Evolutionary conservation across 108 stramenopile species (phyloP).

Genomic region (Aurantiochytrium sp.): DNA sequence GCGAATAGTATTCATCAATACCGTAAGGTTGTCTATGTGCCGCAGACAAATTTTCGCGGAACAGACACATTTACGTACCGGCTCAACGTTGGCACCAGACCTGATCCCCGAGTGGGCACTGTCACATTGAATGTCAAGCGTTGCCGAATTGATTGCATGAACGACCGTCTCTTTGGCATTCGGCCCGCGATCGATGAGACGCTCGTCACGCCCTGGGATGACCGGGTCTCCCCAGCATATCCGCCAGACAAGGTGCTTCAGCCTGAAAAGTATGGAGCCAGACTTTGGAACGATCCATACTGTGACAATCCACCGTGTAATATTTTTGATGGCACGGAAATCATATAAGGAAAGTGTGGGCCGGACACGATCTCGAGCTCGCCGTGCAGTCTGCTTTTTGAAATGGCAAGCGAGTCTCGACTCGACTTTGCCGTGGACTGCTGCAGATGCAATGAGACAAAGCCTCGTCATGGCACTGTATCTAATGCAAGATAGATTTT

Average conservation of each 20-base stretch:
- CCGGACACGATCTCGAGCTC: too few relatives aligned
- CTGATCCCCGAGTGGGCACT: not conserved
- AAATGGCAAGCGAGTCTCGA: too few relatives aligned
- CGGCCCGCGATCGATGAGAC: not conserved
- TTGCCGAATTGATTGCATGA: not conserved
- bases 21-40: not conserved
- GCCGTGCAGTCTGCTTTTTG: too few relatives aligned
- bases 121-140: not conserved
- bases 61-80: not conserved
- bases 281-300: not conserved
- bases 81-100: not conserved
- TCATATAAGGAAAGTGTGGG: not conserved
- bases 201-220: not conserved
- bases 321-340: not conserved
- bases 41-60: not conserved
- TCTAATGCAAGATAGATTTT: too few relatives aligned
- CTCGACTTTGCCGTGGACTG: too few relatives aligned
- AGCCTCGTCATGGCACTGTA: too few relatives aligned
- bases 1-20: not conserved
- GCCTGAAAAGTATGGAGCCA: not conserved
- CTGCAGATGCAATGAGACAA: too few relatives aligned
- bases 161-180: not conserved
- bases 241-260: not conserved
- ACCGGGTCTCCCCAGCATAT: not conserved
- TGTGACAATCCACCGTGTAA: constrained; percentile 7